Evolutionary conservation across 1,284 basidiomycete species (phyloP).

Genomic region (Microbotryum saponariae): DNA sequence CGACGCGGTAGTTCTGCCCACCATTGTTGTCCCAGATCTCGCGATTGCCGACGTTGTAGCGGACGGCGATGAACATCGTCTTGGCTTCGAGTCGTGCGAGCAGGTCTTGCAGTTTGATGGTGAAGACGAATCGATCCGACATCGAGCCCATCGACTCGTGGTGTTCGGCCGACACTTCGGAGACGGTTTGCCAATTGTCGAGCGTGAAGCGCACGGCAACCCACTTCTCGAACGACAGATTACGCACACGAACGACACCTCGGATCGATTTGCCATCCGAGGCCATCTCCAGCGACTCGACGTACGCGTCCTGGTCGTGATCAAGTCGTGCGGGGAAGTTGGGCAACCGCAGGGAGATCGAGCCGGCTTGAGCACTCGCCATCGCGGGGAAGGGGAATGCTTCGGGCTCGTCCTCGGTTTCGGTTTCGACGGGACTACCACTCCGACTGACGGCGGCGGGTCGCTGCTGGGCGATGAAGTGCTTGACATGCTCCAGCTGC

Average conservation of each 20-base stretch:
- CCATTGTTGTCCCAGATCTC: slow-evolving; percentile 87
- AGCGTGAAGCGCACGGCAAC: slow-evolving; percentile 85
- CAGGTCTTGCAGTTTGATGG: slow-evolving; percentile 49
- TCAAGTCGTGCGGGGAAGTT: slow-evolving; percentile 47
- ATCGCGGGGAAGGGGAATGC: slow-evolving; percentile 52
- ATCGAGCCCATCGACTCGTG: slow-evolving; percentile 55
- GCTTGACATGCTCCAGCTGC: slow-evolving; percentile 82
- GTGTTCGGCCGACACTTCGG: slow-evolving; percentile 77
- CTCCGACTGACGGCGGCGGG: slow-evolving; percentile 85
- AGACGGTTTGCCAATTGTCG: slow-evolving; percentile 91
- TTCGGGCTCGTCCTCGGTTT: slow-evolving; percentile 52
- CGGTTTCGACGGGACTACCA: slow-evolving; percentile 76
- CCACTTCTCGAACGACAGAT: slow-evolving; percentile 80
- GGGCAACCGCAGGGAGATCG: slow-evolving; percentile 38
- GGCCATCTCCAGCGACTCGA: slow-evolving; percentile 54
- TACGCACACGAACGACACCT: slow-evolving; percentile 71
- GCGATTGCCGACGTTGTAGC: slow-evolving; percentile 62
- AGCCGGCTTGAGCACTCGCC: slow-evolving; percentile 43
- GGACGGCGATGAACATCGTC: slow-evolving; percentile 70
- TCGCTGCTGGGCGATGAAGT: slow-evolving; percentile 88
- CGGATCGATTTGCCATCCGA: slow-evolving; percentile 55
- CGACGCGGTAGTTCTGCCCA: slow-evolving; percentile 66
- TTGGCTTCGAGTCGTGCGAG: slow-evolving; percentile 67
- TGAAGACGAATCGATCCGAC: slow-evolving; percentile 56
- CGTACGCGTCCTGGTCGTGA: slow-evolving; percentile 46